Evolutionary conservation across 176 grass and related monocot species (phyloP), one percentile per base, ranked within the genome.

Genomic region (Musa troglodytarum): DNA sequence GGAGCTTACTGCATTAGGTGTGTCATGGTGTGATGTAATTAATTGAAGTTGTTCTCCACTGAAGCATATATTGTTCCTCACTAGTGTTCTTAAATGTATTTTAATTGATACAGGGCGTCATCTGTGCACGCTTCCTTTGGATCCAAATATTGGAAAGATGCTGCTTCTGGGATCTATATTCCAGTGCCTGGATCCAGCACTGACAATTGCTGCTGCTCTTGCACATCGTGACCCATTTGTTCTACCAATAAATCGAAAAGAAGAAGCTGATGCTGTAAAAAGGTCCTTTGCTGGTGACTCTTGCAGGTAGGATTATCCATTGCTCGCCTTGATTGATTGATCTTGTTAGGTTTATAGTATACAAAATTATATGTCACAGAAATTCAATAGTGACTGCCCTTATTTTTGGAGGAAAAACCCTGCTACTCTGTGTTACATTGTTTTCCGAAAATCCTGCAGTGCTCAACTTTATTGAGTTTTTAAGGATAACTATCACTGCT

Each of bases 111-210:
- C 81, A 97, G 94, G 94, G 26, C 74, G 72, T 4, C 94, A 97
- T 90, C 90, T 97, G 63, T 93, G 83, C 79, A 91, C 74, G 16
- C 82, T 97, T 68, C 90, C 94, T 53, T 65, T 97, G 82, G 94
- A 97, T 77, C 94, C 94, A 73, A 97, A 97, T 75, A 87, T 93
- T 72, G 94, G 94, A 66, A 97, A 97, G 78, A 97, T 97, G 94
- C 79, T 97, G 29, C 84, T 97, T 65, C 89, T 97, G 56, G 94
- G 90, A 83, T 90, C 88, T 71, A 83, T 93, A 69, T 97, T 97
- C 76, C 94, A 97, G 72, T 97, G 94, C 66, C 72, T 97, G 59
- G 88, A 93, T 81, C 88, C 94, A 73, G 88, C 88, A 76, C 79
- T 97, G 66, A 97, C 86, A 76, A 97, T 97, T 75, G 94, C 94